A percentile compares a stretch with the other conserved stretches of the same genome.
These are phyloP conservation scores for Erysimum pusillum DNA, from an alignment of 441 rosid genomes.

Conservation along the genomic window DNA sequence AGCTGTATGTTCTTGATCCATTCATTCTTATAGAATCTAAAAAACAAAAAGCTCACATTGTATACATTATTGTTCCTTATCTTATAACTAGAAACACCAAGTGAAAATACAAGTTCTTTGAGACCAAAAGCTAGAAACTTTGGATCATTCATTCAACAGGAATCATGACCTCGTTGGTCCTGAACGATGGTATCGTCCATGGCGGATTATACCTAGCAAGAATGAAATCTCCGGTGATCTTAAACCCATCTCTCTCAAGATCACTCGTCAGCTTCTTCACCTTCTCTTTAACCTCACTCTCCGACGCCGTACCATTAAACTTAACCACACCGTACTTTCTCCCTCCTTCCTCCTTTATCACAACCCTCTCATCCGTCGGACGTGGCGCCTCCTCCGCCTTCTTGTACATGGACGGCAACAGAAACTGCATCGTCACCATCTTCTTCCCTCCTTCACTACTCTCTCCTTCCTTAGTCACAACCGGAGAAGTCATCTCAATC, in stretches of 20 bases:
- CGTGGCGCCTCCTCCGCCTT: conserved; percentile 87
- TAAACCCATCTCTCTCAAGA: conserved; percentile 80
- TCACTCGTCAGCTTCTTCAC: conserved; percentile 70
- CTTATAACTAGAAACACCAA: conserved; percentile 21
- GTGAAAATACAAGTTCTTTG: conserved; percentile 1
- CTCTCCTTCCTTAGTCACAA: conserved; percentile 64
- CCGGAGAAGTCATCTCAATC: conserved; percentile 89
- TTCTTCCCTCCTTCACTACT: conserved; percentile 41
- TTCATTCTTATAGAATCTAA: neutral
- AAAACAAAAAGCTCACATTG: neutral
- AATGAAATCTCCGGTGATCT: conserved; percentile 66
- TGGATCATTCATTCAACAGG: conserved; percentile 65
- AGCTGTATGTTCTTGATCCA: conserved; percentile 15
- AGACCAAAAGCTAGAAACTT: conserved; percentile 21
- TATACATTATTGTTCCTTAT: conserved; percentile 30
- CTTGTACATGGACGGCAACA: conserved; percentile 73
- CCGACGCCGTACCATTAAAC: conserved; percentile 73
- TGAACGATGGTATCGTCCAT: conserved; percentile 78
- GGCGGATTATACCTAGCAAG: conserved; percentile 93
- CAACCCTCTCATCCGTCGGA: conserved; percentile 87
- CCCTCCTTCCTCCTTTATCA: conserved; percentile 71
- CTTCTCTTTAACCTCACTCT: conserved; percentile 70
- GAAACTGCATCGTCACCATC: conserved; percentile 88
- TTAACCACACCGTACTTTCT: conserved; percentile 79
- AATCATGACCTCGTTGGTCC: conserved; percentile 84